Conservation (phyloP, 2,329 filamentous ascomycete species). For the Rhinocladiella similis region DNA sequence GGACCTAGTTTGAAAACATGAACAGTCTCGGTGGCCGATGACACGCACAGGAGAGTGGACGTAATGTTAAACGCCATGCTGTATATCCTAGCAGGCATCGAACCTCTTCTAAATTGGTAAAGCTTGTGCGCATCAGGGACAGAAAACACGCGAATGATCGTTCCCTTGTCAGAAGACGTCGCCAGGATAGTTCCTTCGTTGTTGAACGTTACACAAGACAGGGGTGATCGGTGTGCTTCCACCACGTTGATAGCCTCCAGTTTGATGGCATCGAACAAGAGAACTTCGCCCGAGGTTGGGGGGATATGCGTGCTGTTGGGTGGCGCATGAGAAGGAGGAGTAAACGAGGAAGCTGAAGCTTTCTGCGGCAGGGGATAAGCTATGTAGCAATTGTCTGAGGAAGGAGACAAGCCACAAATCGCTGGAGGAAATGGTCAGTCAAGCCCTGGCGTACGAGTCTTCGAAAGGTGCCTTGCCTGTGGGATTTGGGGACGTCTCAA, state of each 20-base stretch:
- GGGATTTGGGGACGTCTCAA: slow-evolving; percentile 91
- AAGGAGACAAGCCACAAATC: slow-evolving; percentile 89
- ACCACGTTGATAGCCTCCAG: slow-evolving; percentile 93
- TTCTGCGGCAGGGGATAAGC: slow-evolving; percentile 84
- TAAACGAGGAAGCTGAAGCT: slow-evolving; percentile 52
- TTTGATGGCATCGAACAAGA: slow-evolving; percentile 87
- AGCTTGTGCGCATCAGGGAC: slow-evolving; percentile 88
- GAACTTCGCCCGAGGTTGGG: slow-evolving; percentile 85
- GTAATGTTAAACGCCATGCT: slow-evolving; percentile 99
- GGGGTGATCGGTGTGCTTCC: slow-evolving; percentile 86
- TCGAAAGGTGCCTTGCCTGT: slow-evolving; percentile 51
- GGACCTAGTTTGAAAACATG: slow-evolving; percentile 84
- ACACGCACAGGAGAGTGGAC: slow-evolving; percentile 90
- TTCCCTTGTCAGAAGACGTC: slow-evolving; percentile 95
- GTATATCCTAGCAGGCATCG: slow-evolving; percentile 92
- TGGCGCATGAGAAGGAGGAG: slow-evolving; percentile 77
- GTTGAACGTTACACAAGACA: slow-evolving; percentile 89
- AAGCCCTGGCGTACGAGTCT: no score
- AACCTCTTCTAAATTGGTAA: slow-evolving; percentile 92
- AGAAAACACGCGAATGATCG: slow-evolving; percentile 93
- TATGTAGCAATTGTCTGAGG: slow-evolving; percentile 92
- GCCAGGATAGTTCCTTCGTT: slow-evolving; percentile 88
- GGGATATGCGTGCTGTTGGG: slow-evolving; percentile 75
- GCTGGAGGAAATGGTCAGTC: slow-evolving; percentile 47
- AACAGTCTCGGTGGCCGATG: slow-evolving; percentile 92